Conservation (phyloP, 2,329 filamentous ascomycete genomes). For the Emergomyces orientalis region DNA sequence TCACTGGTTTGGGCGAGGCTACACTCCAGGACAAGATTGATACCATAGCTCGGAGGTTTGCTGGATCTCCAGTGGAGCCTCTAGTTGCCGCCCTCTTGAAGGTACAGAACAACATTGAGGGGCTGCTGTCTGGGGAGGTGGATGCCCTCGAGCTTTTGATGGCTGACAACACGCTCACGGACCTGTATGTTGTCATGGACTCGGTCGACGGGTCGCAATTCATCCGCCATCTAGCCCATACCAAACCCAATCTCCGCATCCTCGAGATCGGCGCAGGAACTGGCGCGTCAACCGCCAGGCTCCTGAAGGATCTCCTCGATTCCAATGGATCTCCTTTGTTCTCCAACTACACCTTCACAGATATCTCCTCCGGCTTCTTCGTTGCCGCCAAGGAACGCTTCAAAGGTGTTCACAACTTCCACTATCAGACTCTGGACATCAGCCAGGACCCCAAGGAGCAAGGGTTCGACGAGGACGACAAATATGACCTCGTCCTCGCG, state of each 20-base stretch:
- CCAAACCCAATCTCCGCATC: constrained; percentile 19
- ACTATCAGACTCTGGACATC: constrained; percentile 16
- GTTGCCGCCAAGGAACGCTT: constrained; percentile 21
- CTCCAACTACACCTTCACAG: constrained; percentile 16
- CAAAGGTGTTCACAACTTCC: neutral
- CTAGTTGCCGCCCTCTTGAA: neutral
- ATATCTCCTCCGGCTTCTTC: constrained; percentile 17
- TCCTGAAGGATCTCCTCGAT: constrained; percentile 14
- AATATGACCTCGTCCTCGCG: constrained; percentile 22
- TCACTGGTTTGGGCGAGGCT: neutral
- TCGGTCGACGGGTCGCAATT: neutral
- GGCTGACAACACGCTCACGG: neutral
- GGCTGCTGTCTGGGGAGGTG: neutral
- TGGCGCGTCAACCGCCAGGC: constrained; percentile 21
- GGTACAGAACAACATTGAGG: neutral
- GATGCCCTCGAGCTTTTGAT: neutral
- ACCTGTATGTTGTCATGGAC: neutral
- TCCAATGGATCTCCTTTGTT: constrained; percentile 5
- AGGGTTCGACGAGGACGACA: constrained; percentile 15
- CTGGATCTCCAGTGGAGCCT: neutral
- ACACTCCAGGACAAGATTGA: neutral
- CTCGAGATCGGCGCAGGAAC: constrained; percentile 30
- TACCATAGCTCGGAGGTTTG: neutral
- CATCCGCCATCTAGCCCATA: constrained; percentile 8
- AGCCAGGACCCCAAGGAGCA: constrained; percentile 16